phyloP scores from a whole-genome alignment of 225 moss, liverwort and hornwort species.

The Thuidium tamariscinum region DNA sequence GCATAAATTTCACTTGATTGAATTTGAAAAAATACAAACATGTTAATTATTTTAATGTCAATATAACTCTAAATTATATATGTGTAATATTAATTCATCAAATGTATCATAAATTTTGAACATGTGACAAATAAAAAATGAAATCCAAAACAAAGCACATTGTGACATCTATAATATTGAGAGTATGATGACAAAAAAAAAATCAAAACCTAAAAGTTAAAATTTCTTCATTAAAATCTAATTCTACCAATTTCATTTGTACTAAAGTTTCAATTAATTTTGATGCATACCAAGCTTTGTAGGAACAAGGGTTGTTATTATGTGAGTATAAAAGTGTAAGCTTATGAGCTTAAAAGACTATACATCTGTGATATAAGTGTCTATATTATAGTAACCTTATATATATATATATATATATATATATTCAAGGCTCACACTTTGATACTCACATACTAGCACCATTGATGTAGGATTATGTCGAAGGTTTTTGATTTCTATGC shows the following conservation, averaged over 20 bases:
- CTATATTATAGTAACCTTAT: too few relatives aligned
- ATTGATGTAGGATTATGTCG: too few relatives aligned
- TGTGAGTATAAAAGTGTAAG: too few relatives aligned
- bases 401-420: too few relatives aligned
- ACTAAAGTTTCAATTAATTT: not conserved
- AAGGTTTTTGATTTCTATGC: not conserved
- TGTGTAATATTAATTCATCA: not conserved
- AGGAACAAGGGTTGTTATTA: too few relatives aligned
- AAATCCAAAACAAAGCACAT: not conserved
- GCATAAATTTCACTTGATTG: too few relatives aligned
- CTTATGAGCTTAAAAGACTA: too few relatives aligned
- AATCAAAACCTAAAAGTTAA: not conserved
- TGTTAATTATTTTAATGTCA: not conserved
- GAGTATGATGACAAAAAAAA: not conserved
- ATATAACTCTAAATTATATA: not conserved
- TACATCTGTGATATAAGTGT: too few relatives aligned
- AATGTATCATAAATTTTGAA: not conserved
- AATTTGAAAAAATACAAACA: too few relatives aligned
- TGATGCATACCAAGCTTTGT: not conserved
- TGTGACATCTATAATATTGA: not conserved
- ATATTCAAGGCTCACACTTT: too few relatives aligned
- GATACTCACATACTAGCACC: too few relatives aligned
- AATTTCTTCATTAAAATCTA: not conserved
- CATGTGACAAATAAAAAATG: not conserved
- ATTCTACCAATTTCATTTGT: not conserved